Evolutionary conservation across 2,329 filamentous ascomycete genomes (phyloP).

Genomic region (Monilinia polystroma): DNA sequence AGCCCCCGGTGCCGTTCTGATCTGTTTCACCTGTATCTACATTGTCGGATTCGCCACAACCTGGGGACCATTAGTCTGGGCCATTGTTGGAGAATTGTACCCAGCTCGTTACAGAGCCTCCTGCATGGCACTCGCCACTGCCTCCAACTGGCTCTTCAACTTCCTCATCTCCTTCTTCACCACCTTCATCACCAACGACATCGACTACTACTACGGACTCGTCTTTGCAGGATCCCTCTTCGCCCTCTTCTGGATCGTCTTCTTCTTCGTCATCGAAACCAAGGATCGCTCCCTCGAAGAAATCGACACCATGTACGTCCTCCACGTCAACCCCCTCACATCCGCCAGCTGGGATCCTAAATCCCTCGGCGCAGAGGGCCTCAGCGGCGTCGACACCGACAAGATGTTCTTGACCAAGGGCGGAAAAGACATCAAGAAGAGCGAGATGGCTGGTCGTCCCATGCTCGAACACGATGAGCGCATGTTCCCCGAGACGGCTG

Average conservation of each 20-base stretch:
- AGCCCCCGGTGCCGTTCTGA: constrained; percentile 57
- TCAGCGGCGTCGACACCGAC: constrained; percentile 26
- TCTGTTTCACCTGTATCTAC: constrained; percentile 68
- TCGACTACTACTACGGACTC: constrained; percentile 64
- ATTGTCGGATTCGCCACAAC: constrained; percentile 64
- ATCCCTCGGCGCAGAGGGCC: constrained; percentile 28
- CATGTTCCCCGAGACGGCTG: constrained; percentile 25
- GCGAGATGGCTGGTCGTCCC: constrained; percentile 23
- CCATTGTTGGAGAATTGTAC: constrained; percentile 64
- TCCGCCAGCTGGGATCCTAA: constrained; percentile 37
- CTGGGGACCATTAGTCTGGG: constrained; percentile 70
- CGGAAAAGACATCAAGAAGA: constrained; percentile 29
- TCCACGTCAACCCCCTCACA: constrained; percentile 47
- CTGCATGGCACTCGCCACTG: constrained; percentile 59
- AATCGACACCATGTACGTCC: constrained; percentile 74
- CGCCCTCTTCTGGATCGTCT: constrained; percentile 63
- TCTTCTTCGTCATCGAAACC: constrained; percentile 75
- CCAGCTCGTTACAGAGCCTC: constrained; percentile 60
- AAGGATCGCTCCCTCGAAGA: constrained; percentile 74
- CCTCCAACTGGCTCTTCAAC: constrained; percentile 67
- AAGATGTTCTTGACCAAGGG: constrained; percentile 25
- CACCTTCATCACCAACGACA: constrained; percentile 69
- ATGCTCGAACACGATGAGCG: constrained; percentile 32
- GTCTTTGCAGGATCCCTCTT: constrained; percentile 72
- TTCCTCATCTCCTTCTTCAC: constrained; percentile 75